These are phyloP conservation scores for Pythium dissotocum DNA, from an alignment of 352 stramenopile genomes.

Conservation along the genomic window DNA sequence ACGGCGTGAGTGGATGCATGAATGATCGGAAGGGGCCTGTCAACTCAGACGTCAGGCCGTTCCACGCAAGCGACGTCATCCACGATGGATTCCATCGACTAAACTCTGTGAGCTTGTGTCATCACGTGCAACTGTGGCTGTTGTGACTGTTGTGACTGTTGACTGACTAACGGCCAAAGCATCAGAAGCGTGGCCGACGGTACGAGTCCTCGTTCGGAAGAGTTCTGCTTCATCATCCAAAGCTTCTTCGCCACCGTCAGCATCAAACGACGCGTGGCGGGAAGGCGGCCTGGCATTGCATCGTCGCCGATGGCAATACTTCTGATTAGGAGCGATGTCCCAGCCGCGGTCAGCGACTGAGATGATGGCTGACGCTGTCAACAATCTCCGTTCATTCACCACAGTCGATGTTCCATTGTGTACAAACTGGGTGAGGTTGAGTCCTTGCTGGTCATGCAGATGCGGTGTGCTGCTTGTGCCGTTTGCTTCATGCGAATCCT, in stretches of 20 bases:
- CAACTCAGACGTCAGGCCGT: neutral
- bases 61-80: neutral
- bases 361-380: neutral
- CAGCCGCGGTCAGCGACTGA: neutral
- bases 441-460: too few species aligned
- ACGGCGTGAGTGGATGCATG: neutral
- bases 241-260: too few species aligned
- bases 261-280: neutral
- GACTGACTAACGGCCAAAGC: neutral
- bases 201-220: too few species aligned
- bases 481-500: too few species aligned
- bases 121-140: neutral
- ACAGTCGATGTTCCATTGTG: too few species aligned
- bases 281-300: conserved; percentile 1
- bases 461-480: too few species aligned
- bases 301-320: neutral
- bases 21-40: neutral
- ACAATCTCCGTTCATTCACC: neutral
- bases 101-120: neutral
- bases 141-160: neutral
- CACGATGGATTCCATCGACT: neutral
- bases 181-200: neutral
- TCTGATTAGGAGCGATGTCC: conserved; percentile 1
- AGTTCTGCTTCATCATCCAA: too few species aligned
- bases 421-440: too few species aligned